Evolutionary conservation across 257 asterid species (phyloP), one percentile per base, ranked within the genome.

Genomic region (Salvia miltiorrhiza): DNA sequence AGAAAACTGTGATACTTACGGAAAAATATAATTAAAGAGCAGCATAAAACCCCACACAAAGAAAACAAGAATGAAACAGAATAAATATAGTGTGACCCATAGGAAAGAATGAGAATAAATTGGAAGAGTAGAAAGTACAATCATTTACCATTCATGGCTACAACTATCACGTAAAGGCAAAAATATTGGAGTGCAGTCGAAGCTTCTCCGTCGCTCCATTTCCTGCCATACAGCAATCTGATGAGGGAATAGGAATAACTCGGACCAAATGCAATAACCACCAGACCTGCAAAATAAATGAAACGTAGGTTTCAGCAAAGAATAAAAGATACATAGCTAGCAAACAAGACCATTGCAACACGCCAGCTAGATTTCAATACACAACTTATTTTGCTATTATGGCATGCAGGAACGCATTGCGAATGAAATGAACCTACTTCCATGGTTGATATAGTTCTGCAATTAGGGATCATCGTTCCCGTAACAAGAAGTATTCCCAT

Each of bases 141-240:
- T 57, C 35, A 69, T 76, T 75, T 79, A 89, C 99, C 97, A 74
- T 94, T 94, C 99, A 91, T 86, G 53, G 99, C 99, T 77, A 93
- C 74, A 41, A 83, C 80, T 60, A 91, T 84, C 67, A 94, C 97
- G 64, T 94, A 94, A 41, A 94, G 81, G 82, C 93, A 84, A 74
- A 89, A 94, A 76, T 75, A 94, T 70, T 76, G 88, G 66, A 94
- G 87, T 47, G 91, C 97, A 23, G 89, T 82, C 10, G 98, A 82
- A 79, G 99, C 93, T 85, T 94, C 99, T 75, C 98, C 97, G 28
- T 94, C 97, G 70, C 99, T 94, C 99, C 99, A 94, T 79, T 91
- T 89, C 81, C 69, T 85, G 73, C 99, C 97, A 76, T 89, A 94
- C 59, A 91, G 70, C 78, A 91, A 65, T 78, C 98, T 85, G 79